Conservation (phyloP, 2,329 filamentous ascomycete genomes). For the Fusarium torulosum region DNA sequence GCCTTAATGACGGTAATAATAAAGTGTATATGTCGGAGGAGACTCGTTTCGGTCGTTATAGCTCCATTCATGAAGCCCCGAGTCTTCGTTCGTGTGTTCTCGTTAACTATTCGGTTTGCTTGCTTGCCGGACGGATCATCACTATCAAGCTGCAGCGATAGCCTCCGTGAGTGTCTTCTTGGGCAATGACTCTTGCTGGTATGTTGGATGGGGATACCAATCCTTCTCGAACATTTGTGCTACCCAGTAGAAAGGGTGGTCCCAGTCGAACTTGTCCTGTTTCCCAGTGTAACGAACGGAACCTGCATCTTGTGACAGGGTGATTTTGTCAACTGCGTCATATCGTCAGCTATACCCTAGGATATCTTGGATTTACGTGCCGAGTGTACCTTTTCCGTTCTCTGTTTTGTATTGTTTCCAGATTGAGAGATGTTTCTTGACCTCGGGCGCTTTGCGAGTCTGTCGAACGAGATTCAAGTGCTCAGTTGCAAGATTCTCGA, state of each 20-base stretch:
- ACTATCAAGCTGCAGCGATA: neutral
- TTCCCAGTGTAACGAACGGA: conserved; percentile 39
- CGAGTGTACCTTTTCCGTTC: conserved; percentile 41
- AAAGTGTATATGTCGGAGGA: neutral
- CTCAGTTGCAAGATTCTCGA: conserved; percentile 49
- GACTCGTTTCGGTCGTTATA: conserved; percentile 9
- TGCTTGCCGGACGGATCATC: neutral
- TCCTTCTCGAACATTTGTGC: conserved; percentile 60
- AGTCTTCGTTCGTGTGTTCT: neutral
- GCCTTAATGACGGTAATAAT: neutral
- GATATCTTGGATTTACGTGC: neutral
- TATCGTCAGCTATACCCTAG: conserved; percentile 9
- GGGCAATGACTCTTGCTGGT: conserved; percentile 44
- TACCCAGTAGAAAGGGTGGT: conserved; percentile 60
- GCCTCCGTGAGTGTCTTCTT: neutral
- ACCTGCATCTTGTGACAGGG: neutral
- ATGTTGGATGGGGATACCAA: conserved; percentile 55
- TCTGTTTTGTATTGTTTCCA: conserved; percentile 45
- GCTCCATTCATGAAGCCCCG: neutral
- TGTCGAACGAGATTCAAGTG: conserved; percentile 53
- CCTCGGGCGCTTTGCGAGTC: conserved; percentile 44
- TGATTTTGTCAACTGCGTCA: conserved; percentile 12
- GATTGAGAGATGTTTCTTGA: conserved; percentile 44
- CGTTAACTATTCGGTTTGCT: neutral
- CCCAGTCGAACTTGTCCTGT: conserved; percentile 51